Percentiles rank a stretch among this genome's conserved stretches.
These are phyloP conservation scores for Colletotrichum noveboracense DNA, from an alignment of 2,329 filamentous ascomycete species.

Conservation along the genomic window DNA sequence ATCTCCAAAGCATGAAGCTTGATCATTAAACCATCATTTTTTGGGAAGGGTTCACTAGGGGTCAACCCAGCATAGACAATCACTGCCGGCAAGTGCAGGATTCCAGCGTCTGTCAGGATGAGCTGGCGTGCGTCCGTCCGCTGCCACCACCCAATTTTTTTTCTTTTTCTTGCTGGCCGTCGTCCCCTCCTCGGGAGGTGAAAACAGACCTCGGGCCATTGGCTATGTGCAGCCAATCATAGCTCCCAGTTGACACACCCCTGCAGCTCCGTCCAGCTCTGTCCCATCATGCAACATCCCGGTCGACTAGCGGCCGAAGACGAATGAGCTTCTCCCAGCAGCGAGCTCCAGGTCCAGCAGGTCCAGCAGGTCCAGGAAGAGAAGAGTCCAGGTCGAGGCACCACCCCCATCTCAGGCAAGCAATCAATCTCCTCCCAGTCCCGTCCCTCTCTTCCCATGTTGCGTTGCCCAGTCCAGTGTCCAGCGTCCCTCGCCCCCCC, in stretches of 20 bases:
- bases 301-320: not conserved
- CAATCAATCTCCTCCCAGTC: slow-evolving; percentile 2
- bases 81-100: not conserved
- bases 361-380: not conserved
- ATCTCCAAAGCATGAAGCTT: slow-evolving; percentile 4
- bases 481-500: not conserved
- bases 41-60: not conserved
- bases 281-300: slow-evolving; percentile 10
- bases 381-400: not conserved
- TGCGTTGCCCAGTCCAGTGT: not conserved
- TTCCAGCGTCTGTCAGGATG: not conserved
- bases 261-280: slow-evolving; percentile 18
- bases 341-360: slow-evolving; percentile 13
- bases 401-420: slow-evolving; percentile 15
- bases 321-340: slow-evolving; percentile 15
- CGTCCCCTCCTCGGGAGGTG: not conserved
- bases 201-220: slow-evolving; percentile 14
- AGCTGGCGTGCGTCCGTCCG: slow-evolving; percentile 10
- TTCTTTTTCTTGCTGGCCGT: not conserved
- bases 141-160: not conserved
- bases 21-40: not conserved
- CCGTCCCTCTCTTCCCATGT: not conserved
- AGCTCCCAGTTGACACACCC: not conserved
- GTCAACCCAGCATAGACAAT: not conserved
- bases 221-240: not conserved